Evolutionary conservation across 2,329 filamentous ascomycete species (phyloP), one percentile per base, ranked within the genome.

Genomic region (Aspergillus sp.): DNA sequence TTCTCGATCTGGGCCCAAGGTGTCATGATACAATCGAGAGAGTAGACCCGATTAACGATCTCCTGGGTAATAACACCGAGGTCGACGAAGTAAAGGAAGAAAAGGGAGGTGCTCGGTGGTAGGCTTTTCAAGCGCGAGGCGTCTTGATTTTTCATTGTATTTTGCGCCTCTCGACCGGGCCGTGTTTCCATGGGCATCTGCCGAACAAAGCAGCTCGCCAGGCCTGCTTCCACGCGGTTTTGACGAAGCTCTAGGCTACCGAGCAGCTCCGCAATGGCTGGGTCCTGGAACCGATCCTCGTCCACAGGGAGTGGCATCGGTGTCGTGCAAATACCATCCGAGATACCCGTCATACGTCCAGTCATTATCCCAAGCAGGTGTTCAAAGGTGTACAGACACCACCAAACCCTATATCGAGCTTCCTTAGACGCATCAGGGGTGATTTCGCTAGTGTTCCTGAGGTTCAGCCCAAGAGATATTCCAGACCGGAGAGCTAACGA

Each of bases 341-440:
- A 64, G 17, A 79, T 75, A 54, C 74, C 77, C 31, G 74, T 75
- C 24, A 76, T 68, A 43, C 77, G 71, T 40, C 77, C 77, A n/a
- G 77, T 79, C 75, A 80, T 77, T 56, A 76, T 70, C 15, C 75
- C 75, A 37, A 80, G 69, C 35, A 75, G 69, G 53, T 78, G 76
- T 61, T 80, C 77, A 43, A 79, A 73, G 2, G 69, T 70, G 53
- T 78, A 77, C 2, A 79, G 64, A 53, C 75, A 76, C 74, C 76
- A 79, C 77, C 77, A 80, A 3, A 79, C 73, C 49, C 74, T 70
- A 56, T 78, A 78, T n/a, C 77, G 75, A 48, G 74, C 70, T 63
- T 78, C 76, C 59, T 78, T 79, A 24, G 75, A 72, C n/a, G 71
- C 63, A 56, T 72, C 68, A 0, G 73, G 65, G 2, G 76, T 73